Evolutionary conservation across 163 green algal genomes (phyloP).

Genomic region (Volvox carteri): DNA sequence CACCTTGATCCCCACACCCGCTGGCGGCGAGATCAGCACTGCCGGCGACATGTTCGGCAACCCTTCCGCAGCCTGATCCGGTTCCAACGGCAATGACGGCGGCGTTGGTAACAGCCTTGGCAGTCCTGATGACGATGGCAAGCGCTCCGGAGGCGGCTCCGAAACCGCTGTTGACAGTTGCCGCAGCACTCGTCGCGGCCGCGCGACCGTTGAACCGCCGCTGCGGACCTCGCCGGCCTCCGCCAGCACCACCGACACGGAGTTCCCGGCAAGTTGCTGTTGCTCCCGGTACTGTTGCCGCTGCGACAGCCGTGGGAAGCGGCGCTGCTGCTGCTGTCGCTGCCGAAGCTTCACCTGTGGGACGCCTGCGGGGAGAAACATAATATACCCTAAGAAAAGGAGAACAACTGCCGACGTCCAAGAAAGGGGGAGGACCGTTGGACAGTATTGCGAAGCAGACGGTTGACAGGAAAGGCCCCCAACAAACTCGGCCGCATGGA

Average conservation of each 20-base stretch:
- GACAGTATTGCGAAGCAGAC: too few relatives aligned
- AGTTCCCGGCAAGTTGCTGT: not conserved
- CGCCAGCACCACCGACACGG: conserved; percentile 7
- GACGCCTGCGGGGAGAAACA: too few relatives aligned
- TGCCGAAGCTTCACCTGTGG: not conserved
- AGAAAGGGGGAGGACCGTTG: too few relatives aligned
- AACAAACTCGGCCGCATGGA: too few relatives aligned
- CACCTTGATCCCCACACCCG: not conserved
- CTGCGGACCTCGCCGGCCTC: conserved; percentile 45
- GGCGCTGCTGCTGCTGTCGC: not conserved
- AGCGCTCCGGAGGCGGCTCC: not conserved
- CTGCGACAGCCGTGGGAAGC: not conserved
- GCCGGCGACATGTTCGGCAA: not conserved
- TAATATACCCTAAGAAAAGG: not conserved
- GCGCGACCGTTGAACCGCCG: not conserved
- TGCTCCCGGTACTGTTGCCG: not conserved
- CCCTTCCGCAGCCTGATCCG: not conserved
- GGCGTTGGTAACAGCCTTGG: too few relatives aligned
- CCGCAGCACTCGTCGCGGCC: conserved; percentile 13
- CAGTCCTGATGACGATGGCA: not conserved
- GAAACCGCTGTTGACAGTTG: not conserved
- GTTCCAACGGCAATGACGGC: not conserved
- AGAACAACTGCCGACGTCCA: too few relatives aligned
- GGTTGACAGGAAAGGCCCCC: too few relatives aligned
- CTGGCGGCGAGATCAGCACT: not conserved